These are phyloP conservation scores for Pseudogymnoascus sp. DNA, from an alignment of 2,329 filamentous ascomycete species.

Conservation along the genomic window DNA sequence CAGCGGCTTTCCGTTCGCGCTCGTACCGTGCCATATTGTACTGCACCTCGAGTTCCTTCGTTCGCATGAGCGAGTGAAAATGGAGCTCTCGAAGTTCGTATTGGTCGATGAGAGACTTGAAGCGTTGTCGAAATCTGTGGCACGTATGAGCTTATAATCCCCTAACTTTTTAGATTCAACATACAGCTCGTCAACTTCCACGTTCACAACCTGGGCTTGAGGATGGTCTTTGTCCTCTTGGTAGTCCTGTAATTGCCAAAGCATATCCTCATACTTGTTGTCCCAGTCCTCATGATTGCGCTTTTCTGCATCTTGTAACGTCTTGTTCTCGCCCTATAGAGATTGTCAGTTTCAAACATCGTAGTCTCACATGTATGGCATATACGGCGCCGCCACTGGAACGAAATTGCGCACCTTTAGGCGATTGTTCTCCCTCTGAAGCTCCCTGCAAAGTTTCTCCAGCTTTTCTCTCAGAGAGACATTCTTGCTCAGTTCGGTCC, in stretches of 20 bases:
- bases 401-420: conserved; percentile 59
- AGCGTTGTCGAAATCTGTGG: conserved; percentile 68
- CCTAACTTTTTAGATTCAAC: conserved; percentile 26
- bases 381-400: not conserved
- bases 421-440: conserved; percentile 96
- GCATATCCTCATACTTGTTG: conserved; percentile 69
- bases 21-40: conserved; percentile 84
- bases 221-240: conserved; percentile 81
- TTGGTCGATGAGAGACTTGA: conserved; percentile 93
- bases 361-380: conserved; percentile 11
- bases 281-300: conserved; percentile 76
- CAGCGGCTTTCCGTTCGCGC: conserved; percentile 79
- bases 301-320: conserved; percentile 76
- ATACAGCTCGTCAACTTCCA: conserved; percentile 84
- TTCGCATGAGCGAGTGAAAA: conserved; percentile 83
- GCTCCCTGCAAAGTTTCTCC: conserved; percentile 88
- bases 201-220: conserved; percentile 69
- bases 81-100: conserved; percentile 93
- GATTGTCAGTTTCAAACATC: not conserved
- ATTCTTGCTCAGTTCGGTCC: conserved; percentile 83
- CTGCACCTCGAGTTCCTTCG: conserved; percentile 92
- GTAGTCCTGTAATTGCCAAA: conserved; percentile 79
- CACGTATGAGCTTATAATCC: conserved; percentile 33
- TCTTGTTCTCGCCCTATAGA: conserved; percentile 79
- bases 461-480: conserved; percentile 89